Percentiles rank a stretch among this genome's conserved stretches.
phyloP scores from a whole-genome alignment of 352 stramenopile genomes.

The Phytophthora parvispora region DNA sequence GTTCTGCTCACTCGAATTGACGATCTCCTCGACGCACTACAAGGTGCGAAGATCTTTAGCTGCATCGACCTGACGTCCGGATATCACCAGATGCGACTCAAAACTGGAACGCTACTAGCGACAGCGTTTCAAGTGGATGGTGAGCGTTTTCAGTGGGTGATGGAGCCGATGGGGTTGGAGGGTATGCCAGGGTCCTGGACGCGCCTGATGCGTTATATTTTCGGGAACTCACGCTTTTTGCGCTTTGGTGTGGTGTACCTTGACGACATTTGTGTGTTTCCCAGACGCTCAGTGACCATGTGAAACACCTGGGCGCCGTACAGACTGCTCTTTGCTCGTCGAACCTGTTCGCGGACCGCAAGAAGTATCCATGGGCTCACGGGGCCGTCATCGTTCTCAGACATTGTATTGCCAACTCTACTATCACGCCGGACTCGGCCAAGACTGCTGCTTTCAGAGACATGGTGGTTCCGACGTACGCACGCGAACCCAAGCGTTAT shows the following conservation, averaged over 20 bases:
- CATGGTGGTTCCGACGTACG: background rate
- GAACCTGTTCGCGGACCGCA: constrained; percentile 1
- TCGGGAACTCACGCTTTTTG: background rate
- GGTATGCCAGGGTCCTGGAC: constrained; percentile 12
- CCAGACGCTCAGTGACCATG: constrained; percentile 3
- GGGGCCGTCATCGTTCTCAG: background rate
- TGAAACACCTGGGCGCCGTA: constrained; percentile 1
- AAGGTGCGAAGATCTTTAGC: background rate
- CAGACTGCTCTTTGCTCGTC: background rate
- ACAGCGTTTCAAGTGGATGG: constrained; percentile 7
- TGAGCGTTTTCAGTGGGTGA: constrained; percentile 1
- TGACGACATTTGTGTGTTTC: constrained; percentile 13
- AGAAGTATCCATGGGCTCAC: constrained; percentile 8
- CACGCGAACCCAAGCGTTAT: constrained; percentile 4
- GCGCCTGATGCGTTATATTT: constrained; percentile 12
- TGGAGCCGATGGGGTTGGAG: background rate
- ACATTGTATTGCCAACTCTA: constrained; percentile 2
- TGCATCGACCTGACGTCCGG: background rate
- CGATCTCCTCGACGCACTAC: background rate
- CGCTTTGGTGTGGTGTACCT: constrained; percentile 9
- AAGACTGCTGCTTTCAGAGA: constrained; percentile 2
- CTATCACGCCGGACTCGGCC: constrained; percentile 10
- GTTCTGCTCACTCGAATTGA: background rate
- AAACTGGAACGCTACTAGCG: background rate
- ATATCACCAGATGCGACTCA: constrained; percentile 4